Evolutionary conservation across 2,329 filamentous ascomycete species (phyloP).

Genomic region (Colletotrichum sp.): DNA sequence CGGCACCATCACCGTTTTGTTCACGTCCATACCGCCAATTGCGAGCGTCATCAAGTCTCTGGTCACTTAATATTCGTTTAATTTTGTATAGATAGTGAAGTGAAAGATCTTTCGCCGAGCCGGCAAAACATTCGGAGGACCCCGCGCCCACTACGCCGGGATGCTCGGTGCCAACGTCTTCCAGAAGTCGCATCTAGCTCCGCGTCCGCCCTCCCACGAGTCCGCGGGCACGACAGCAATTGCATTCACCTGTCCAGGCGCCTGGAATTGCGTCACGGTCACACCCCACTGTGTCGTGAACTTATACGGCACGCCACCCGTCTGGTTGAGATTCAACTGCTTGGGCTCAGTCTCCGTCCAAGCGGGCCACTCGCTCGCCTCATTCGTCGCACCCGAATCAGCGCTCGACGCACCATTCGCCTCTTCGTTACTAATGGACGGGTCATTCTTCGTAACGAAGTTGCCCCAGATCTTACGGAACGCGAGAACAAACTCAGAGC

Average conservation of each 20-base stretch:
- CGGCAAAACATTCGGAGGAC: background rate
- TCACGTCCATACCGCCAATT: constrained; percentile 62
- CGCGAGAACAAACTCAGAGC: constrained; percentile 34
- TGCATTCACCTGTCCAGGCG: constrained; percentile 34
- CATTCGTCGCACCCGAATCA: constrained; percentile 16
- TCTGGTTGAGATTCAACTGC: constrained; percentile 52
- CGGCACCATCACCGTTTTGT: constrained; percentile 62
- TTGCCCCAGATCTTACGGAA: constrained; percentile 51
- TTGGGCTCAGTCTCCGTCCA: constrained; percentile 34
- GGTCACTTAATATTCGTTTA: constrained; percentile 29
- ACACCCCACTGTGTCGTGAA: constrained; percentile 16
- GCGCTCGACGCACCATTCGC: constrained; percentile 29
- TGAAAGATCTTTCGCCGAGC: background rate
- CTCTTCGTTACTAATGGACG: constrained; percentile 38
- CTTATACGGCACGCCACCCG: constrained; percentile 37
- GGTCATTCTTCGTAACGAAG: constrained; percentile 47
- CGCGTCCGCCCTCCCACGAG: constrained; percentile 53
- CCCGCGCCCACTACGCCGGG: background rate
- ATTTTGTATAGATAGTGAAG: background rate
- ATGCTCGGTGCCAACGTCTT: constrained; percentile 3
- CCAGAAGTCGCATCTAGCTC: constrained; percentile 52
- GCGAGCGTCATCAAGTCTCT: constrained; percentile 51
- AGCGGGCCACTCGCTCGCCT: constrained; percentile 34
- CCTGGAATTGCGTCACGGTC: constrained; percentile 30
- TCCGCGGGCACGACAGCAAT: constrained; percentile 47